A percentile compares a stretch with the other conserved stretches of the same genome.
These are phyloP conservation scores for Lupinus albus DNA, from an alignment of 306 rosid genomes.

Conservation along the genomic window DNA sequence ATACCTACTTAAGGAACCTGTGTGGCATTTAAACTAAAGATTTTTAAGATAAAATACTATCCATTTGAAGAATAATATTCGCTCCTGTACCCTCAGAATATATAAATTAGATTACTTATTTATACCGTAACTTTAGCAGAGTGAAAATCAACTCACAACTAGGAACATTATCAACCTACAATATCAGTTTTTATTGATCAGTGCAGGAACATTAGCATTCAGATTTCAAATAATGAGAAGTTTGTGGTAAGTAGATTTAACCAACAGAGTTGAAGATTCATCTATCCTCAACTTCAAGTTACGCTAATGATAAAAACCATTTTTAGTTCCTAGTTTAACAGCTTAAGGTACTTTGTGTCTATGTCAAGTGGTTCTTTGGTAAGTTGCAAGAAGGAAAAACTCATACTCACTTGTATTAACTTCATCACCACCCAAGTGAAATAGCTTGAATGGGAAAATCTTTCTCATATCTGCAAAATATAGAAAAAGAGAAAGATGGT, in stretches of 20 bases:
- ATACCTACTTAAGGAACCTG: background rate
- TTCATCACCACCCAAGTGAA: constrained; percentile 99
- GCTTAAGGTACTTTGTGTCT: constrained; percentile 35
- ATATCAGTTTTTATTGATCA: background rate
- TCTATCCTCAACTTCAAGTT: constrained; percentile 16
- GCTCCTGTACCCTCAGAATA: constrained; percentile 4
- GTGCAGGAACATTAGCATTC: constrained; percentile 17
- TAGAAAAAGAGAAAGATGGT: constrained; percentile 26
- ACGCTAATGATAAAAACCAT: constrained; percentile 27
- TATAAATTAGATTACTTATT: constrained; percentile 28
- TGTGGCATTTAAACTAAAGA: background rate
- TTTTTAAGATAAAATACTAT: background rate
- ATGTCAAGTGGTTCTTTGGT: constrained; percentile 26
- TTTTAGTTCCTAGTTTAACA: constrained; percentile 22
- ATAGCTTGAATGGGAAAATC: constrained; percentile 91
- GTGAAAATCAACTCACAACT: constrained; percentile 14
- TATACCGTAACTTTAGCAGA: constrained; percentile 1
- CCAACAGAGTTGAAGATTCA: constrained; percentile 32
- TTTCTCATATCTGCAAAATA: constrained; percentile 78
- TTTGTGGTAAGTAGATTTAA: constrained; percentile 19
- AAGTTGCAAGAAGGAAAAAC: constrained; percentile 38
- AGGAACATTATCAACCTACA: too few species aligned
- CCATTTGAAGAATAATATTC: constrained; percentile 20
- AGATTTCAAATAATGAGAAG: constrained; percentile 32
- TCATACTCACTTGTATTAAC: constrained; percentile 83